Evolutionary conservation across 768 basidiomycete species (phyloP).

Genomic region (Tylopilus rubrobrunneus): DNA sequence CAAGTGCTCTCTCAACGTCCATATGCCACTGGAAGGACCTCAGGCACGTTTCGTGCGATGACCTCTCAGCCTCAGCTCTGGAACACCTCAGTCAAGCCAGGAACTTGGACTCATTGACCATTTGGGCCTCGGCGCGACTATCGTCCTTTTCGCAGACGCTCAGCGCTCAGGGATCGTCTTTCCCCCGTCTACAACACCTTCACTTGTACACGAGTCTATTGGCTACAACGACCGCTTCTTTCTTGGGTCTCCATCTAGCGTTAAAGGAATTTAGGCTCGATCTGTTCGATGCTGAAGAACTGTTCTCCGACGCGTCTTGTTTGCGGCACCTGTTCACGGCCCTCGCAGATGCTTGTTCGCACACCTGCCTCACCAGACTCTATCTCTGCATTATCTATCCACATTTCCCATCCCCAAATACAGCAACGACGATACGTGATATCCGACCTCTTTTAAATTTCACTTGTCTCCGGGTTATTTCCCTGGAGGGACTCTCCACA

Average conservation of each 20-base stretch:
- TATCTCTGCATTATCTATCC: slow-evolving; percentile 17
- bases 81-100: slow-evolving; percentile 13
- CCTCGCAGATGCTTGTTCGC: slow-evolving; percentile 13
- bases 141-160: slow-evolving; percentile 7
- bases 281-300: slow-evolving; percentile 17
- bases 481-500: slow-evolving; percentile 15
- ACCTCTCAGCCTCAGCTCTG: slow-evolving; percentile 16
- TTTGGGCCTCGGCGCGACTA: slow-evolving; percentile 9
- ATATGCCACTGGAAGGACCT: slow-evolving; percentile 20
- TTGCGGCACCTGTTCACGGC: slow-evolving; percentile 11
- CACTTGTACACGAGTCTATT: slow-evolving; percentile 18
- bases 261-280: slow-evolving; percentile 21
- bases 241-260: slow-evolving; percentile 6
- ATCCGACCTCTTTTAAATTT: slow-evolving; percentile 15
- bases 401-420: background rate
- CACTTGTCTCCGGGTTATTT: slow-evolving; percentile 8
- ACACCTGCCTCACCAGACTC: slow-evolving; percentile 3
- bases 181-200: slow-evolving; percentile 14
- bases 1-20: slow-evolving; percentile 15
- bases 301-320: background rate
- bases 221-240: slow-evolving; percentile 6
- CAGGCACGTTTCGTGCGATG: slow-evolving; percentile 18
- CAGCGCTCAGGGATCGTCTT: background rate
- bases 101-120: slow-evolving; percentile 14
- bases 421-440: slow-evolving; percentile 6